A percentile compares a stretch with the other conserved stretches of the same genome.
phyloP scores from a whole-genome alignment of 129 eudicot species.

The sunflower (Helianthus annuus) region HanXRQr2.0-SUNRISE NC_035445.2:157029129-157029628 shows the following conservation, averaged over 20 bases:
- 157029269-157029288: background rate
- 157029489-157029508: background rate
- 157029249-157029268: background rate
- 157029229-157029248: background rate
- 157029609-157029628: background rate
- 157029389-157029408: background rate
- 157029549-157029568: constrained; percentile 2
- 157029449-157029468: background rate
- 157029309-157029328: background rate
- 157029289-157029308: background rate
- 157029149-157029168: background rate
- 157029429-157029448: background rate
- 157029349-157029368: background rate
- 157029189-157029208: background rate
- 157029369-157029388: background rate
- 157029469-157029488: background rate
- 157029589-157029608: background rate
- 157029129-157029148: background rate
- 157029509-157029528: background rate
- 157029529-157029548: background rate
- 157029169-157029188: background rate
- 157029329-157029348: background rate
- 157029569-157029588: background rate
- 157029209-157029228: background rate
- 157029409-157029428: background rate